Base-by-base conservation (phyloP, 257 asterid genomes). In the Paulownia fortunei region DNA sequence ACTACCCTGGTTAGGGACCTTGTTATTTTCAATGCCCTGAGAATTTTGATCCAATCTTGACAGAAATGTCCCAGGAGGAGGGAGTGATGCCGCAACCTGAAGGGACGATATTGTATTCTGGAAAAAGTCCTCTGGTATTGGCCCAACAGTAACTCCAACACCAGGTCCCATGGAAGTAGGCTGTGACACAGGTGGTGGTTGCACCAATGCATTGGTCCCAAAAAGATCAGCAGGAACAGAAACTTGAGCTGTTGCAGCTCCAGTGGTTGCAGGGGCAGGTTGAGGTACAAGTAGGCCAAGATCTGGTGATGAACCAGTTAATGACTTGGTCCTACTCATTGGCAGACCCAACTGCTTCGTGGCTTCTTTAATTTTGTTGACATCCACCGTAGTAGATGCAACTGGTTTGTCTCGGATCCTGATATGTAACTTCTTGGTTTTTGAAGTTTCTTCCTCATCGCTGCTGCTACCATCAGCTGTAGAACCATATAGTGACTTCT, bases 111-210 rank as follows among this genome's bases (percentile, higher is more conserved):
- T 83, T 24, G 99, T 95, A 69, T 96, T 86, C 94, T 93, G 97
- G 86, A 93, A 96, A 76, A 96, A 96, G 92, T 96, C 99, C 91
- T 96, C 99, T 3, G 99, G 97, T 76, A 96, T 96, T 36, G 99
- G 98, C 67, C 92, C 79, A 24, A 83, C 96, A 69, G 93, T 68
- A 74, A 82, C 85, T 68, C 99, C 99, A 81, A 72, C 83, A 39
- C 99, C 92, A 4, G 85, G 51, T 30, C 62, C 89, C 34, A 54
- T 39, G 70, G 91, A 86, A 72, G 83, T 56, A 74, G 96, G 83
- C 81, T 86, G 89, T 69, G 94, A 76, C 30, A 47, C 65, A 74
- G 92, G 59, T 37, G 90, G 78, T 69, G 94, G 89, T 72, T 86
- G 97, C 81, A 81, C 86, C 73, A 93, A 68, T 56, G 86, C 80